phyloP scores from a whole-genome alignment of 192 early-diverging fungal species.

The Geranomyces variabilis region DNA sequence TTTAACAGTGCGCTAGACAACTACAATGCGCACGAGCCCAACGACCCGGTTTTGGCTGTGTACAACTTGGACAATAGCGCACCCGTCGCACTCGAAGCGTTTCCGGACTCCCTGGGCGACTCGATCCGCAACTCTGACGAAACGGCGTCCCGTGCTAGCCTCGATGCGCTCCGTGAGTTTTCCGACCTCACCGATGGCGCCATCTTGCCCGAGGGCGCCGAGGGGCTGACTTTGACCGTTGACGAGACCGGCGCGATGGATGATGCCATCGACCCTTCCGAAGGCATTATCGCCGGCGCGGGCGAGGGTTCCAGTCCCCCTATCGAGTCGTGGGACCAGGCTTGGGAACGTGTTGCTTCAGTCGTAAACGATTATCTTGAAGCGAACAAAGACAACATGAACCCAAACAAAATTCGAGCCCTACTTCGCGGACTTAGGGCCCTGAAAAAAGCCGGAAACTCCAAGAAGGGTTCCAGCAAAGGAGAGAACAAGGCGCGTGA shows the following conservation, averaged over 20 bases:
- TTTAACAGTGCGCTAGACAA: constrained; percentile 9
- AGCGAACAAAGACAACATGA: neutral
- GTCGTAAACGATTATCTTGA: neutral
- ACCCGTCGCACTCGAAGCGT: neutral
- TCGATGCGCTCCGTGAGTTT: constrained; percentile 16
- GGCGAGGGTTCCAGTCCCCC: neutral
- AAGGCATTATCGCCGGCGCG: neutral
- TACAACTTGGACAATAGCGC: neutral
- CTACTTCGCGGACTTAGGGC: constrained; percentile 1
- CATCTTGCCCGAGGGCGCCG: constrained; percentile 4
- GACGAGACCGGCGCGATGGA: constrained; percentile 16
- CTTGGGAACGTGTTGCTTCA: neutral
- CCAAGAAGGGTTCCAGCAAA: constrained; percentile 2
- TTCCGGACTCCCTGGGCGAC: constrained; percentile 13
- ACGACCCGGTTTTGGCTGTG: neutral
- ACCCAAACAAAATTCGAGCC: neutral
- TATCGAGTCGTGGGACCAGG: constrained; percentile 1
- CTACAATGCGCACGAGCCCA: constrained; percentile 9
- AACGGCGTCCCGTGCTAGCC: neutral
- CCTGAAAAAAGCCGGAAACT: neutral
- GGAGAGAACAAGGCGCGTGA: neutral
- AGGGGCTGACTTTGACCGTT: constrained; percentile 1
- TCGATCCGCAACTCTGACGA: constrained; percentile 2
- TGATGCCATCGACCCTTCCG: constrained; percentile 11
- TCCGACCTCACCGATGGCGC: constrained; percentile 2